Base-by-base conservation (phyloP, 2,329 filamentous ascomycete species). In the Teratosphaeria epicoccoides region DNA sequence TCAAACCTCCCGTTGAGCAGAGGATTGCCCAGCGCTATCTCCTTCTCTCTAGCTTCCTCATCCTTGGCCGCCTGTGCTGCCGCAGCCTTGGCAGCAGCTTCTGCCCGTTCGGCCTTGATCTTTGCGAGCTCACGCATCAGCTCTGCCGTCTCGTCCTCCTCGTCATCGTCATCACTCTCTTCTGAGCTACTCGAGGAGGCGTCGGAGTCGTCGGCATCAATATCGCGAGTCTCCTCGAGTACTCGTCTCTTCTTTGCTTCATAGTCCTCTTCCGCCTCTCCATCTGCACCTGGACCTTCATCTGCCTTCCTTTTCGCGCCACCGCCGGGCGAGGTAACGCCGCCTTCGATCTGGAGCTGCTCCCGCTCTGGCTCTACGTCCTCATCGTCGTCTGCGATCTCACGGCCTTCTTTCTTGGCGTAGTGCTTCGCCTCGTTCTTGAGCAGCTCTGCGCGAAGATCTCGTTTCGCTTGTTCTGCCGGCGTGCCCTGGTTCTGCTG, bases 71-170 rank as follows among this genome's bases (percentile, higher is more conserved):
- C 83, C 53, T 82, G 82, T 67, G 91, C 88, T 28, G 81, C 84
- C 67, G 95, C 91, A 70, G 87, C 86, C 66, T 82, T 81, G 57
- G 93, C 87, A 52, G 85, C 83, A 67, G 87, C 85, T 66, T 87
- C 88, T 2, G 85, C 85, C 49, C 88, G 76, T 69, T 95, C 89
- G 56, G 82, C 83, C 67, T 94, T 88, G 67, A 98, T 95, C 68
- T 95, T 93, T 65, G 95, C 91, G 45, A 98, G 72, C 68, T 98
- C 93, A 43, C 91, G 81, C 78, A 95, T 87, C 57, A 98, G 74
- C 67, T 94, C 88, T 0, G 88, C 90, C 4, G 88, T 85, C 61
- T 91, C 87, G 60, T 95, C 75, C 56, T 76, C 88, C 59, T 89
- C 85, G 49, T 87, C 81, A 46, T 85, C 80, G 46, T 88, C 86